These are phyloP conservation scores for Ustilago xerochloae DNA, from an alignment of 1,284 basidiomycete genomes.

Conservation along the genomic window DNA sequence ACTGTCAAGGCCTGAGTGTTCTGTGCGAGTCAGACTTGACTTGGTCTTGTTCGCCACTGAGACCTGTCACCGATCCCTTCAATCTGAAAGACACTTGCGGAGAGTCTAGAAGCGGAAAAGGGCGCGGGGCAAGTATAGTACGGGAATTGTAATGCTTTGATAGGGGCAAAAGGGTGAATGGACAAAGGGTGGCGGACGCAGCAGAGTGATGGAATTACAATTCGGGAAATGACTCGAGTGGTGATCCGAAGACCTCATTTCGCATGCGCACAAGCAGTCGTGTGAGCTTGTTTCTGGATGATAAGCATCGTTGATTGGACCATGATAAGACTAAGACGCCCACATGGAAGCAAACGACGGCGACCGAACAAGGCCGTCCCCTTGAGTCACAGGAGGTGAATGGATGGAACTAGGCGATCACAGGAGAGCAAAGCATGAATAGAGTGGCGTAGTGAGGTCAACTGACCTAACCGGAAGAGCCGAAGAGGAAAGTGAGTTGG, in stretches of 20 bases:
- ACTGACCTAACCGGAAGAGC: neutral
- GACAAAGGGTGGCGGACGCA: neutral
- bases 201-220: neutral
- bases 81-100: too few relatives aligned
- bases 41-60: neutral
- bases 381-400: too few relatives aligned
- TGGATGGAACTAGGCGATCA: neutral
- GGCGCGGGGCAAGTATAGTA: neutral
- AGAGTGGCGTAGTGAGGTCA: too few relatives aligned
- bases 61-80: neutral
- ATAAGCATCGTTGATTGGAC: neutral
- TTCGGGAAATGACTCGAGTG: neutral
- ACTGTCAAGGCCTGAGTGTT: too few relatives aligned
- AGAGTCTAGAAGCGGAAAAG: too few relatives aligned
- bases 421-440: neutral
- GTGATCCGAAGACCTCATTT: neutral
- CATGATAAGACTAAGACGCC: neutral
- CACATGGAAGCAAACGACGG: too few relatives aligned
- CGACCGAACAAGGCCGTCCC: too few relatives aligned
- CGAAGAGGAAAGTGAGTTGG: neutral
- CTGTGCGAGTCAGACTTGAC: neutral
- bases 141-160: neutral
- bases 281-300: neutral
- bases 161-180: neutral
- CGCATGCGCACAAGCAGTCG: neutral